Percentiles rank a stretch among this genome's conserved stretches.
Conservation (phyloP, 2,329 filamentous ascomycete genomes). For the Fusarium luffae region DNA sequence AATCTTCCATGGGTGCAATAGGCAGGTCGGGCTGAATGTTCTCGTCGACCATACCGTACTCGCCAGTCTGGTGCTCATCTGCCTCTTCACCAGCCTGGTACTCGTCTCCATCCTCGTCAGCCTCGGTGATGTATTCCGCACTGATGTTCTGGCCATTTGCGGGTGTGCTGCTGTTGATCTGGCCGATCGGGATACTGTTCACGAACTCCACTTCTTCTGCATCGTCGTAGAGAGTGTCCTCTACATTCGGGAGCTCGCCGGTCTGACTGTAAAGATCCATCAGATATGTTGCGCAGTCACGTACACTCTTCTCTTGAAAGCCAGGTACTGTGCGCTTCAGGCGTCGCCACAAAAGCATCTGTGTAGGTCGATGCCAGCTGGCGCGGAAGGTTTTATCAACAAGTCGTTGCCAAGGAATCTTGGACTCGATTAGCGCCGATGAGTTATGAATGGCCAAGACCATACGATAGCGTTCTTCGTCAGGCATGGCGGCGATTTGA, state of each 20-base stretch:
- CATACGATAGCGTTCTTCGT: constrained; percentile 58
- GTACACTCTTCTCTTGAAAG: constrained; percentile 47
- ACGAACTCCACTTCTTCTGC: constrained; percentile 50
- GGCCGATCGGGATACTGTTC: constrained; percentile 32
- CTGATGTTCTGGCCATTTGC: constrained; percentile 34
- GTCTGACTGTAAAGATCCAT: constrained; percentile 50
- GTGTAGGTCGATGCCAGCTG: constrained; percentile 53
- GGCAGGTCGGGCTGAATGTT: constrained; percentile 43
- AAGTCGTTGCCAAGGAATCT: constrained; percentile 63
- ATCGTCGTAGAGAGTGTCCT: constrained; percentile 47
- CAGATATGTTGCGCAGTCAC: constrained; percentile 52
- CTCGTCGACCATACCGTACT: constrained; percentile 32
- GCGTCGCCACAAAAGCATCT: constrained; percentile 55
- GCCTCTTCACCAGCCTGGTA: constrained; percentile 19
- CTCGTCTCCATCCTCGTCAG: constrained; percentile 44
- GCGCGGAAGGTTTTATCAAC: constrained; percentile 54
- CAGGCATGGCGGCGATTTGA: constrained; percentile 56
- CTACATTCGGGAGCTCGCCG: constrained; percentile 50
- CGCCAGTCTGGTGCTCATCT: constrained; percentile 19
- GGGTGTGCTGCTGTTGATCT: constrained; percentile 15
- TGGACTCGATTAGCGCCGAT: constrained; percentile 54
- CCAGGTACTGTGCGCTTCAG: constrained; percentile 51
- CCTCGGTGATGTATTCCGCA: constrained; percentile 47
- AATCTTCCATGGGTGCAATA: constrained; percentile 47
- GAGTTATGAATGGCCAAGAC: constrained; percentile 57